Conservation (phyloP, 2,329 filamentous ascomycete species). For the Didymosphaeria variabile region DNA sequence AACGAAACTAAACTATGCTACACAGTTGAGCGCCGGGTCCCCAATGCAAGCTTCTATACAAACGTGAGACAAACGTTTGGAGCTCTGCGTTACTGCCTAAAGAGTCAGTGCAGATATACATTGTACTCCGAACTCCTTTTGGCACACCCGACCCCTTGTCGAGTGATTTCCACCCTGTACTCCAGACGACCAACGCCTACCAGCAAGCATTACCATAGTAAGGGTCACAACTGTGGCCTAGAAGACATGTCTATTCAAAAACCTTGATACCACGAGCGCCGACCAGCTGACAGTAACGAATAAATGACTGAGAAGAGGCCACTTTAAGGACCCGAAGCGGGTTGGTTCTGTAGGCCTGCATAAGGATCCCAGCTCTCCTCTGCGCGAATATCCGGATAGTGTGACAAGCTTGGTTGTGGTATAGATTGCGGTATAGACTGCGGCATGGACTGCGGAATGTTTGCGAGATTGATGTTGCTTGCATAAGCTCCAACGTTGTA, state of each 20-base stretch:
- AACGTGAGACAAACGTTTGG: background rate
- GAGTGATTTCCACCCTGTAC: background rate
- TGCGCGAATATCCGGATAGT: background rate
- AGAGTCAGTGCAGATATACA: background rate
- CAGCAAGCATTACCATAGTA: background rate
- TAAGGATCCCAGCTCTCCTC: background rate
- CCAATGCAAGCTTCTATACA: constrained; percentile 9
- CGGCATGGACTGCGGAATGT: background rate
- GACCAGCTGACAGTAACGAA: background rate
- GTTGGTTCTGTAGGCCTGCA: background rate
- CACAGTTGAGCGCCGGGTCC: constrained; percentile 1
- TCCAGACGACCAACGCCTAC: background rate
- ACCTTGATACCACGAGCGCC: background rate
- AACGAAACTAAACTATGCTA: background rate
- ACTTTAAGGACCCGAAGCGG: background rate
- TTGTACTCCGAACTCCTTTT: constrained; percentile 9
- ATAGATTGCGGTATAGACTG: background rate
- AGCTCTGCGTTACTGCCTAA: background rate
- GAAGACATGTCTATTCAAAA: background rate
- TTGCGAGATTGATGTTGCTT: background rate
- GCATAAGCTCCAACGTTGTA: background rate
- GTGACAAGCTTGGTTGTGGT: background rate
- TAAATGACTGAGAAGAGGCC: background rate
- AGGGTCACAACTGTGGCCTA: background rate
- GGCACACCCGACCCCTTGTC: background rate